Conservation (phyloP, 345 rosid genomes). For the Lenwebbia sp. region DNA sequence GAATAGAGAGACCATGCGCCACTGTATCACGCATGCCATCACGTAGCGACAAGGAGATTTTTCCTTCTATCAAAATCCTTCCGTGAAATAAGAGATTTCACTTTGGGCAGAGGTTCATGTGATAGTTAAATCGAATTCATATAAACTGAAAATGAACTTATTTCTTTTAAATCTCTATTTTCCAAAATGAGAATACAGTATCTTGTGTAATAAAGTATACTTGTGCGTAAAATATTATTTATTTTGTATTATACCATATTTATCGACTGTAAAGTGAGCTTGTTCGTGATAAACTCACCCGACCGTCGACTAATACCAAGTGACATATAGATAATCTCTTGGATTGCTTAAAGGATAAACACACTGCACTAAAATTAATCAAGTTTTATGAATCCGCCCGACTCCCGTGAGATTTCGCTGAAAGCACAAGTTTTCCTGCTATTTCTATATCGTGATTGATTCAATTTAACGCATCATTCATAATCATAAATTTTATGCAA, state of each 20-base stretch:
- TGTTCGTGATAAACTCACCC: background rate
- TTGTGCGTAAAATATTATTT: background rate
- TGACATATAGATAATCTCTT: background rate
- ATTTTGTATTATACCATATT: background rate
- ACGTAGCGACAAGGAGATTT: background rate
- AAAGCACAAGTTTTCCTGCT: background rate
- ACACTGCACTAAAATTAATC: background rate
- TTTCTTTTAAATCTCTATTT: background rate
- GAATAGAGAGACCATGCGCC: background rate
- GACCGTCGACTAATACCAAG: background rate
- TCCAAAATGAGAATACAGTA: background rate
- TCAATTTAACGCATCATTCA: background rate
- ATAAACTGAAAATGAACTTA: background rate
- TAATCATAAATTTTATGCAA: background rate
- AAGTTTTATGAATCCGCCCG: background rate
- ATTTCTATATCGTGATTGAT: background rate
- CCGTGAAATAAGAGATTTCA: background rate
- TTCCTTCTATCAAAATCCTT: background rate
- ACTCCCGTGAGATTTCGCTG: background rate
- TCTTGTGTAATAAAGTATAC: background rate
- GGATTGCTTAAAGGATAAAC: background rate
- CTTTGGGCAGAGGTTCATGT: background rate
- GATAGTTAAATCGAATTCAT: background rate
- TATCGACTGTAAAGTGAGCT: background rate
- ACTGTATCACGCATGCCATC: background rate